These are phyloP conservation scores for Caryopteris hybrid DNA, from an alignment of 305 asterid species.

Conservation along the genomic window DNA sequence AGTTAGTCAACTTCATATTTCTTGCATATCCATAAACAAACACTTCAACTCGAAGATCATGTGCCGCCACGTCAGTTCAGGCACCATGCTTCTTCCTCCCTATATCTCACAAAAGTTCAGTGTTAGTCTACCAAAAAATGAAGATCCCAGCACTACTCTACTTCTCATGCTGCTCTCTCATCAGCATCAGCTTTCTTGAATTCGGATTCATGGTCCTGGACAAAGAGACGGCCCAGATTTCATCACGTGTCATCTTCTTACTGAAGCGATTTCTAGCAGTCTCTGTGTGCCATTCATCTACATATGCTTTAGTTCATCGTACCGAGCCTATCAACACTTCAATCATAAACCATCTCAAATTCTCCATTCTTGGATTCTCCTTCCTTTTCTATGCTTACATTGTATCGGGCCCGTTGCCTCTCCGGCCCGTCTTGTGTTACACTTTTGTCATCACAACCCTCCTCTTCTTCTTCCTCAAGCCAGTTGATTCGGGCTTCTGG, in stretches of 20 bases:
- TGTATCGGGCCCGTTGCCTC: neutral
- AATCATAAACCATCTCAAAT: neutral
- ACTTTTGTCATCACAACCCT: neutral
- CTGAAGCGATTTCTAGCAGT: neutral
- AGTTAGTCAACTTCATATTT: too few relatives aligned
- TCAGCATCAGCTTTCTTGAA: neutral
- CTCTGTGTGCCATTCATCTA: slow-evolving; percentile 17
- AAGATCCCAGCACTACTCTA: neutral
- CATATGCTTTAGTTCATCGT: slow-evolving; percentile 13
- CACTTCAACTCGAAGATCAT: too few relatives aligned
- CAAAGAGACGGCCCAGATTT: neutral
- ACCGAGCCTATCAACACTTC: neutral
- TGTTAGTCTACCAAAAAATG: neutral
- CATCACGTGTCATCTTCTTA: neutral
- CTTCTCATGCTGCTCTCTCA: slow-evolving; percentile 12
- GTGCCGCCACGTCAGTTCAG: neutral
- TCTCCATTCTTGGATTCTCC: slow-evolving; percentile 5
- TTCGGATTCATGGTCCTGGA: slow-evolving; percentile 1
- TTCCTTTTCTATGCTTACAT: neutral
- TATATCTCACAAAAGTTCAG: neutral
- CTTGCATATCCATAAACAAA: too few relatives aligned
- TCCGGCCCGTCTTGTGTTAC: neutral
- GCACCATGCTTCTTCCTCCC: neutral
- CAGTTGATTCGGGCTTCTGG: neutral
- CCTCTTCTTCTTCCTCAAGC: neutral